Evolutionary conservation across 1,139 yeast genomes (phyloP).

Genomic region (Arxiozyma slooffiae): DNA sequence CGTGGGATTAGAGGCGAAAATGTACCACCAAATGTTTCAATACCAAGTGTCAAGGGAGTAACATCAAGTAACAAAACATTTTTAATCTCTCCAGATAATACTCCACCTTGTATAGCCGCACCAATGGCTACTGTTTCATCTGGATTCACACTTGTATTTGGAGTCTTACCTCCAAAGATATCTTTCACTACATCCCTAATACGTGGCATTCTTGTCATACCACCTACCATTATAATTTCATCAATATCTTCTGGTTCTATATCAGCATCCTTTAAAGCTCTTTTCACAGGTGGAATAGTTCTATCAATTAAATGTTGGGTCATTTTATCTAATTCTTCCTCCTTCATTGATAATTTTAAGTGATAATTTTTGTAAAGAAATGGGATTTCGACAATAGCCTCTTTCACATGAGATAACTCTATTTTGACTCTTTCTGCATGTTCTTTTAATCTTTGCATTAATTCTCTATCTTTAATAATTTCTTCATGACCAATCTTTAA

Average conservation of each 20-base stretch:
- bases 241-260: slow-evolving; percentile 53
- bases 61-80: slow-evolving; percentile 70
- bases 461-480: slow-evolving; percentile 15
- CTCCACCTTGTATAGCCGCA: slow-evolving; percentile 79
- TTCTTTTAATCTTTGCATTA: slow-evolving; percentile 57
- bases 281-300: slow-evolving; percentile 57
- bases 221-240: slow-evolving; percentile 68
- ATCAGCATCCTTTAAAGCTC: slow-evolving; percentile 63
- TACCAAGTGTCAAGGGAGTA: slow-evolving; percentile 69
- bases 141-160: slow-evolving; percentile 63
- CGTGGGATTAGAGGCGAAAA: slow-evolving; percentile 69
- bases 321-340: slow-evolving; percentile 55
- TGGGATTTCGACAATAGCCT: slow-evolving; percentile 53
- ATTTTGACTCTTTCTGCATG: slow-evolving; percentile 67
- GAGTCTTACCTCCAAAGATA: slow-evolving; percentile 43
- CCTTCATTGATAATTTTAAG: slow-evolving; percentile 45
- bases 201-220: slow-evolving; percentile 81
- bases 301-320: slow-evolving; percentile 49
- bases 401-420: slow-evolving; percentile 52
- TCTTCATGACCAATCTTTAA: slow-evolving; percentile 8
- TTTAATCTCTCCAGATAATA: slow-evolving; percentile 57
- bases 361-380: slow-evolving; percentile 45
- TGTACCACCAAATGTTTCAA: slow-evolving; percentile 74
- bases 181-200: slow-evolving; percentile 49
- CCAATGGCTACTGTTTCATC: slow-evolving; percentile 82